Evolutionary conservation across 257 asterid genomes (phyloP).

Genomic region (Solanum neorickii): DNA sequence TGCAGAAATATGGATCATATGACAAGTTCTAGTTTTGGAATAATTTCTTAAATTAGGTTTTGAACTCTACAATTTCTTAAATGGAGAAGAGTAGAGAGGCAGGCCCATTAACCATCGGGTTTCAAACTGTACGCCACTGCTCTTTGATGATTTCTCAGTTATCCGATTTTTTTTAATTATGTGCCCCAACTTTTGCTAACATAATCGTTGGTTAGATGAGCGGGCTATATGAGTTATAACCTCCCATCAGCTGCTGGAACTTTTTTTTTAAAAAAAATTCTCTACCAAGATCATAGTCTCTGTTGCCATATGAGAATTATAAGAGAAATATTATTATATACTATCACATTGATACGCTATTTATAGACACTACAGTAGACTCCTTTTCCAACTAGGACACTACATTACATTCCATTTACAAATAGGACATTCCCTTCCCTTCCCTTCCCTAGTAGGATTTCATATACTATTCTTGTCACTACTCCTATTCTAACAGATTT

Average conservation of each 20-base stretch:
- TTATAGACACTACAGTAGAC: not conserved
- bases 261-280: not conserved
- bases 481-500: not conserved
- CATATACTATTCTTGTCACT: not conserved
- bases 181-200: not conserved
- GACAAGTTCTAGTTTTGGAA: not conserved
- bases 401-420: not conserved
- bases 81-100: not conserved
- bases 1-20: not conserved
- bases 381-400: not conserved
- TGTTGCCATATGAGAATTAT: not conserved
- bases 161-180: no score
- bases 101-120: not conserved
- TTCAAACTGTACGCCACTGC: not conserved
- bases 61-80: not conserved
- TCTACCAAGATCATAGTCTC: not conserved
- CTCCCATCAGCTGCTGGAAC: not conserved
- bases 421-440: not conserved
- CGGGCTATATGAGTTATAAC: not conserved
- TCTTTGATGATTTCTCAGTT: not conserved
- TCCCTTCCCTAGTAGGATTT: not conserved
- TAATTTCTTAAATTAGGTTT: not conserved
- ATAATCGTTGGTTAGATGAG: not conserved
- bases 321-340: not conserved
- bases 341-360: not conserved